A percentile compares a stretch with the other conserved stretches of the same genome.
Evolutionary conservation across 441 rosid species (phyloP).

Genomic region (Manihot esculenta): DNA sequence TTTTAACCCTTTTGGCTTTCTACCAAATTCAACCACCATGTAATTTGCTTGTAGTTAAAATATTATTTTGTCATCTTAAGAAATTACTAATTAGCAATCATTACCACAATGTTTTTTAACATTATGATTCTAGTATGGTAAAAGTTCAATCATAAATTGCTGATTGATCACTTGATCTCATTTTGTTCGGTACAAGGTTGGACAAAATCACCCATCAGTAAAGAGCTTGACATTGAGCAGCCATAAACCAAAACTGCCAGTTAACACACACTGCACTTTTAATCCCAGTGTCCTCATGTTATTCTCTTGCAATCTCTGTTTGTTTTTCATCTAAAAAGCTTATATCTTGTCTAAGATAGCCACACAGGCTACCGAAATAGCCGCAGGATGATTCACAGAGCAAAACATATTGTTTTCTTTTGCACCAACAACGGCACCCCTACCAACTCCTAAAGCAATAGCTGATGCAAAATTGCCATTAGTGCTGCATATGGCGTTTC

Average conservation of each 20-base stretch:
- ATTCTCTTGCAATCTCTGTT: not conserved
- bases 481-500: not conserved
- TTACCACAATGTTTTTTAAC: not conserved
- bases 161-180: not conserved
- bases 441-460: not conserved
- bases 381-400: not conserved
- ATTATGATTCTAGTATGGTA: too few relatives aligned
- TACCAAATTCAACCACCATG: conserved; percentile 7
- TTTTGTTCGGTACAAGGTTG: not conserved
- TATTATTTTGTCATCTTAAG: not conserved
- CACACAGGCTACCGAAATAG: not conserved
- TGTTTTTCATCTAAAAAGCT: not conserved
- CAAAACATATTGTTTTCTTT: not conserved
- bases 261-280: not conserved
- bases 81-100: not conserved
- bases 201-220: not conserved
- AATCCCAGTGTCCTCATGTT: not conserved
- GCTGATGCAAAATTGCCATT: not conserved
- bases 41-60: not conserved
- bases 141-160: not conserved
- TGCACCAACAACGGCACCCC: not conserved
- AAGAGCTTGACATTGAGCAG: not conserved
- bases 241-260: too few relatives aligned
- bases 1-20: not conserved
- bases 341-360: not conserved